phyloP scores from a whole-genome alignment of 164 flowering plant genomes.

The Magnolia kwangsiensis region DNA sequence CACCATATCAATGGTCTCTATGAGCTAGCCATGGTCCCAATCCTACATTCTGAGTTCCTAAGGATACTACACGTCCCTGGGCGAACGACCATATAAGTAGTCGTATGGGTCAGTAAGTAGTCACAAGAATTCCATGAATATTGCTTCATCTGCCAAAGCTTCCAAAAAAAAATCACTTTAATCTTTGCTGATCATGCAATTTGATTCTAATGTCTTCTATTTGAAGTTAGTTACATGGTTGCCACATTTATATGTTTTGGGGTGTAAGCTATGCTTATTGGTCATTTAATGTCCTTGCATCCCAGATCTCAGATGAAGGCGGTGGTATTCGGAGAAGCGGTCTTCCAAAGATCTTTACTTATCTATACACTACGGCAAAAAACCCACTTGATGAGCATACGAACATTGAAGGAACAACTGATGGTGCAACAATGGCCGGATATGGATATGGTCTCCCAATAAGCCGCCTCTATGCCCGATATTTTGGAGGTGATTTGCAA shows the following conservation, averaged over 20 bases:
- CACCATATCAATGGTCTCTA: background rate
- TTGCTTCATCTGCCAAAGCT: background rate
- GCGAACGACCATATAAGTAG: background rate
- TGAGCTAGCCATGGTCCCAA: too few species aligned
- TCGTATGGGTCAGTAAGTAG: background rate
- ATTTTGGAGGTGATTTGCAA: conserved; percentile 97
- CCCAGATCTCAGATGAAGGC: conserved; percentile 95
- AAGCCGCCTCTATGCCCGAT: conserved; percentile 93
- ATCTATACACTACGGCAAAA: conserved; percentile 90
- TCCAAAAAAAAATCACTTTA: background rate
- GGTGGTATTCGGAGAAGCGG: conserved; percentile 99
- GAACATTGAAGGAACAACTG: conserved; percentile 43
- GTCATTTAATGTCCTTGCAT: conserved; percentile 1
- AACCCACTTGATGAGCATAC: conserved; percentile 65
- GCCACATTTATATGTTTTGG: background rate
- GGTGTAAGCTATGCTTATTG: background rate
- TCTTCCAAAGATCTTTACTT: conserved; percentile 86
- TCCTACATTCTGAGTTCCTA: background rate
- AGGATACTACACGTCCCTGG: background rate
- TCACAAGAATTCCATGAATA: too few species aligned
- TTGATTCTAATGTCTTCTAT: background rate
- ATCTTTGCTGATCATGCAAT: background rate
- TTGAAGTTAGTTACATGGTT: too few species aligned
- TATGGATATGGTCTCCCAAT: conserved; percentile 98
- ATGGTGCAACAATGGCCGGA: conserved; percentile 85